phyloP scores from a whole-genome alignment of 257 asterid species.

The Gynochthodes officinalis region DNA sequence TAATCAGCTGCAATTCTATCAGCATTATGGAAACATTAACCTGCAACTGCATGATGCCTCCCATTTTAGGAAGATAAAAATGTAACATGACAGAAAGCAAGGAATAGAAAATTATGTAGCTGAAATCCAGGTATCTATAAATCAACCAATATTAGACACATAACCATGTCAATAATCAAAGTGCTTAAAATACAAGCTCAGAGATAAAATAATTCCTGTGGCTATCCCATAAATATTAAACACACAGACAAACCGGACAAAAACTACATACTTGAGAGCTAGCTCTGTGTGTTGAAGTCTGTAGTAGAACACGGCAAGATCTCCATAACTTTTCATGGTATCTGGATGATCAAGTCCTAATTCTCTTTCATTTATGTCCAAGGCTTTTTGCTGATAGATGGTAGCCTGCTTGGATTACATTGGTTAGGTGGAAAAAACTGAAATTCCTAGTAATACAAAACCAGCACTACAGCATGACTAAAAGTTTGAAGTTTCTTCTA shows the following conservation, averaged over 20 bases:
- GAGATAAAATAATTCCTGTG: neutral
- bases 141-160: neutral
- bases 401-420: conserved; percentile 58
- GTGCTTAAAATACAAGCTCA: neutral
- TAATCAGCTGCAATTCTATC: neutral
- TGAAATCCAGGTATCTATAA: neutral
- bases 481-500: conserved; percentile 2
- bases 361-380: conserved; percentile 88
- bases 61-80: neutral
- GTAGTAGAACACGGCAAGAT: conserved; percentile 94
- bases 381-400: conserved; percentile 90
- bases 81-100: neutral
- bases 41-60: neutral
- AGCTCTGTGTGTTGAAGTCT: conserved; percentile 90
- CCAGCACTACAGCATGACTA: neutral
- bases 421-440: conserved; percentile 21
- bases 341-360: conserved; percentile 96
- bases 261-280: conserved; percentile 77
- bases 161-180: neutral
- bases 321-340: conserved; percentile 96
- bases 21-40: neutral
- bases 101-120: neutral
- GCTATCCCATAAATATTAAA: neutral
- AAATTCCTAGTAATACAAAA: conserved; percentile 15
- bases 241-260: conserved; percentile 12